phyloP scores from a whole-genome alignment of 2,329 filamentous ascomycete genomes.

The Arthrobotrys entomopaga region DNA sequence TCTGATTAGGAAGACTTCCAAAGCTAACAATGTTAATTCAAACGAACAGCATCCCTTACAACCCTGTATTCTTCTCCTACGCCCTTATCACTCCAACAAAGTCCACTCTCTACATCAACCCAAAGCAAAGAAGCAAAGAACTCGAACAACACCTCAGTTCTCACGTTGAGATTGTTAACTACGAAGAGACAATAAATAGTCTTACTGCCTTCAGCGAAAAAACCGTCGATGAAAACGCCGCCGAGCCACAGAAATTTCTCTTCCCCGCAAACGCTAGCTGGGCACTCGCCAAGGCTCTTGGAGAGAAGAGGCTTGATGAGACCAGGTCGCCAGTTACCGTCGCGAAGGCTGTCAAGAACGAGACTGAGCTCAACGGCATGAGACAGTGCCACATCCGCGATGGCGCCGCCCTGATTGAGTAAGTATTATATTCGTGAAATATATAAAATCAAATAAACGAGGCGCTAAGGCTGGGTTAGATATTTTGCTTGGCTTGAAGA shows the following conservation, averaged over 20 bases:
- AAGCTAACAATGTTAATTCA: slow-evolving; percentile 1
- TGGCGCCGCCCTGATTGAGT: slow-evolving; percentile 83
- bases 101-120: slow-evolving; percentile 85
- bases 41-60: slow-evolving; percentile 79
- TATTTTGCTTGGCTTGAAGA: slow-evolving; percentile 98
- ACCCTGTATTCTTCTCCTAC: slow-evolving; percentile 98
- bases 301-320: slow-evolving; percentile 85
- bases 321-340: slow-evolving; percentile 86
- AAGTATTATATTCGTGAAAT: neutral
- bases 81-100: slow-evolving; percentile 81
- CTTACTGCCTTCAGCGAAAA: slow-evolving; percentile 70
- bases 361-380: slow-evolving; percentile 90
- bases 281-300: slow-evolving; percentile 86
- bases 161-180: slow-evolving; percentile 80
- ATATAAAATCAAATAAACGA: neutral
- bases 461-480: slow-evolving; percentile 19
- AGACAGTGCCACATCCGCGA: slow-evolving; percentile 91
- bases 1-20: neutral
- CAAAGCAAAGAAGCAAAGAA: slow-evolving; percentile 76
- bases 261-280: slow-evolving; percentile 90
- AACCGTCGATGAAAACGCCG: slow-evolving; percentile 59
- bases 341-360: slow-evolving; percentile 94
- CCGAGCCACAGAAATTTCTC: slow-evolving; percentile 71
- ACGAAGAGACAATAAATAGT: slow-evolving; percentile 82
- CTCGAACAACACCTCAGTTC: slow-evolving; percentile 75